These are phyloP conservation scores for Marasmius fiardii DNA, from an alignment of 1,284 basidiomycete species.

Conservation along the genomic window DNA sequence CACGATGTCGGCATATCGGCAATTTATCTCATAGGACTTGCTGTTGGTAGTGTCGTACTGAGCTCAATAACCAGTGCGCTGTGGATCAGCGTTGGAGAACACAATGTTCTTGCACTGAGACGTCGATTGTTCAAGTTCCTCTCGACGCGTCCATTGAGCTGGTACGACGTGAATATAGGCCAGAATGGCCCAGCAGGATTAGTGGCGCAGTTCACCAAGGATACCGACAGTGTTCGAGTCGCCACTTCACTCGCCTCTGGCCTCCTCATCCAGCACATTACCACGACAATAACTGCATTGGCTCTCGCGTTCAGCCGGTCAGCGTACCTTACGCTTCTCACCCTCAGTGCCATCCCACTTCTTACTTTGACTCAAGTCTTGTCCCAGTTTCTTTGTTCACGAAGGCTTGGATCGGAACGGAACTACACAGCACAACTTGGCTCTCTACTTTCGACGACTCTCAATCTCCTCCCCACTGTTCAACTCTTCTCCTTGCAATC, in stretches of 20 bases:
- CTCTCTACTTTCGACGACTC: conserved; percentile 76
- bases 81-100: conserved; percentile 90
- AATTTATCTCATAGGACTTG: conserved; percentile 71
- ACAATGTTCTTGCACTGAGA: conserved; percentile 70
- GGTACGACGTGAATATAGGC: conserved; percentile 65
- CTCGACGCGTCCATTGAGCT: conserved; percentile 71
- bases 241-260: conserved; percentile 81
- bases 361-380: conserved; percentile 73
- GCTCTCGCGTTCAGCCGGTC: conserved; percentile 80
- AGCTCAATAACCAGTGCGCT: conserved; percentile 74
- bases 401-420: conserved; percentile 70
- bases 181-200: conserved; percentile 67
- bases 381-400: conserved; percentile 68
- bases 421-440: conserved; percentile 68
- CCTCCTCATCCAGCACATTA: conserved; percentile 75
- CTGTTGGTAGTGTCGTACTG: conserved; percentile 65
- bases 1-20: conserved; percentile 59
- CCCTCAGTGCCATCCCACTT: conserved; percentile 87
- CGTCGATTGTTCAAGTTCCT: conserved; percentile 71
- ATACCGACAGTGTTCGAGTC: conserved; percentile 91
- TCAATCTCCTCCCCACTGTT: conserved; percentile 84
- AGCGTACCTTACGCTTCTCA: conserved; percentile 86
- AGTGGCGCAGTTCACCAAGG: conserved; percentile 45
- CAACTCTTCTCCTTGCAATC: conserved; percentile 91
- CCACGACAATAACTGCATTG: conserved; percentile 78